Evolutionary conservation across 805 yeast genomes (phyloP).

Genomic region (Candida mattraensis): DNA sequence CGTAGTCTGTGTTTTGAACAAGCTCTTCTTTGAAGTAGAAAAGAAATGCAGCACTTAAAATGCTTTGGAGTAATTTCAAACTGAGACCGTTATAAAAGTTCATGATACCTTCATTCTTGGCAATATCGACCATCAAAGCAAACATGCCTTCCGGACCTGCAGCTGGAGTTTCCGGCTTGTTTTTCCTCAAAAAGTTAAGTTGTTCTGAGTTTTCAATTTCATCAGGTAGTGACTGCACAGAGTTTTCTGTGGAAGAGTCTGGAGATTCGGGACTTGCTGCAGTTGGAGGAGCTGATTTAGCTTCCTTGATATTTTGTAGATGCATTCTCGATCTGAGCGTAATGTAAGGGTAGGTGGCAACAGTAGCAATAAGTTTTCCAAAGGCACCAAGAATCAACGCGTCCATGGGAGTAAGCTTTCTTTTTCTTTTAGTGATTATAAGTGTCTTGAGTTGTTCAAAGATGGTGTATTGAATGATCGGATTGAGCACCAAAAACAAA

Average conservation of each 20-base stretch:
- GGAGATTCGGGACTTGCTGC: constrained; percentile 13
- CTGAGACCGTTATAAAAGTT: constrained; percentile 81
- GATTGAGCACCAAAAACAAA: constrained; percentile 78
- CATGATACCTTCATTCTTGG: constrained; percentile 66
- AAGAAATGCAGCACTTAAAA: constrained; percentile 84
- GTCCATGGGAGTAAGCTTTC: constrained; percentile 65
- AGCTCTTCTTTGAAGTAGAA: constrained; percentile 90
- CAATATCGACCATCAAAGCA: constrained; percentile 55
- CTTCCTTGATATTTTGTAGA: constrained; percentile 42
- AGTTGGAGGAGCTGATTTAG: constrained; percentile 13
- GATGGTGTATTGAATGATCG: constrained; percentile 88
- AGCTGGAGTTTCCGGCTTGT: constrained; percentile 8
- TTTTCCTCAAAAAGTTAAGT: constrained; percentile 25
- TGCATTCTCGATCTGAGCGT: constrained; percentile 90
- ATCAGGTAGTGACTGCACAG: constrained; percentile 26
- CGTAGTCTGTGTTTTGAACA: constrained; percentile 53
- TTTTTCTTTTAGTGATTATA: constrained; percentile 51
- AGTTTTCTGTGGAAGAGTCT: constrained; percentile 14
- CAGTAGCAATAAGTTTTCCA: constrained; percentile 87
- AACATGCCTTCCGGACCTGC: constrained; percentile 36
- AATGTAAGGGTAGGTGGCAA: constrained; percentile 86
- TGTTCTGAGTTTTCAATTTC: constrained; percentile 20
- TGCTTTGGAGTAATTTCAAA: constrained; percentile 79
- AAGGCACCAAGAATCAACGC: constrained; percentile 87
- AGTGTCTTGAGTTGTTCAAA: constrained; percentile 81